Evolutionary conservation across 148 eudicot genomes (phyloP).

Genomic region (Polygonum aviculare): DNA sequence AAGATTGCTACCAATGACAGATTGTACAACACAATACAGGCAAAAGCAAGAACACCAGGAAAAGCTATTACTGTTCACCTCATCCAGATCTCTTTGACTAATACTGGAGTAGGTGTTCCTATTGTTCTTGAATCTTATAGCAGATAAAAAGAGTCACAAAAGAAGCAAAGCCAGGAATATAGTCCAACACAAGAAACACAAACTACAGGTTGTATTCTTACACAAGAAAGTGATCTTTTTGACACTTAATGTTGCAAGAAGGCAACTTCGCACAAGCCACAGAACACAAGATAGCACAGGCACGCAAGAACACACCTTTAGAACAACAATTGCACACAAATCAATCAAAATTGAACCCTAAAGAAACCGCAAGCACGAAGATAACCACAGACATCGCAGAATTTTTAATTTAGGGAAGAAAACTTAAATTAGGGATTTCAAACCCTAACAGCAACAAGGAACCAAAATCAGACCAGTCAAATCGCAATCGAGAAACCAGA

Average conservation of each 20-base stretch:
- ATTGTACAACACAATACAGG: no score
- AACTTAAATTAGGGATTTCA: neutral
- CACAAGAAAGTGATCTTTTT: neutral
- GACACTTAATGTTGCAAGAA: neutral
- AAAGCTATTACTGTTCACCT: no score
- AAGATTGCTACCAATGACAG: no score
- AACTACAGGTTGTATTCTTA: neutral
- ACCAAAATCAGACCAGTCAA: neutral
- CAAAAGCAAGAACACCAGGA: no score
- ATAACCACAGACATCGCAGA: no score
- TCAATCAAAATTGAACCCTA: no score
- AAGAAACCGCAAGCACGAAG: no score
- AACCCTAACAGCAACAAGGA: neutral
- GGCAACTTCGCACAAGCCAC: neutral
- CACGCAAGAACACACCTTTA: neutral
- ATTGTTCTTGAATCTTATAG: neutral
- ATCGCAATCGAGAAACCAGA: neutral
- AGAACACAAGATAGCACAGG: neutral
- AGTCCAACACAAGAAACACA: neutral
- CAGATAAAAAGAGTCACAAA: no score
- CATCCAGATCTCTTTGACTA: no score
- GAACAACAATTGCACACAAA: neutral
- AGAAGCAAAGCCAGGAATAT: neutral
- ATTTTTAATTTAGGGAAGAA: neutral
- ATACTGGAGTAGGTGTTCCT: no score